Percentiles rank a stretch among this genome's conserved stretches.
These are phyloP conservation scores for Colletotrichum sp. DNA, from an alignment of 2,329 filamentous ascomycete species.

Conservation along the genomic window DNA sequence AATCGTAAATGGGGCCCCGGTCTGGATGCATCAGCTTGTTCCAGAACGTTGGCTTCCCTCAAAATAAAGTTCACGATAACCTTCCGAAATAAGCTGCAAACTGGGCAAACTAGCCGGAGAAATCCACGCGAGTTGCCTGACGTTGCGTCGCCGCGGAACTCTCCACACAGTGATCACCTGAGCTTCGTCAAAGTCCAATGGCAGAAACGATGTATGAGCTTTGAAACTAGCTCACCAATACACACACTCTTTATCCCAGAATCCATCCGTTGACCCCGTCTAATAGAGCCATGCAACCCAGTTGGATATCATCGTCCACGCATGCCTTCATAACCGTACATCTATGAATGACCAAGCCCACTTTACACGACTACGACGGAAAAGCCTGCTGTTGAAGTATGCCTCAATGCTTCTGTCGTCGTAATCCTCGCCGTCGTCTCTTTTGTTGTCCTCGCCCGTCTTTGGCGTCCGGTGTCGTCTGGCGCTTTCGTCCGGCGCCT, in stretches of 20 bases:
- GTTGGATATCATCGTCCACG: constrained; percentile 5
- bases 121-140: not conserved
- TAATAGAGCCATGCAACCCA: not conserved
- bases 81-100: not conserved
- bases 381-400: not conserved
- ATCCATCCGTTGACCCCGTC: not conserved
- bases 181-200: not conserved
- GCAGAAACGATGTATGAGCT: not conserved
- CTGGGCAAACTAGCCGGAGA: not conserved
- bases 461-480: not conserved
- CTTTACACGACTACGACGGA: not conserved
- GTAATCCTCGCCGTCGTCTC: not conserved
- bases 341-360: not conserved
- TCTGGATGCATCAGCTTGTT: not conserved
- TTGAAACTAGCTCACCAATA: not conserved
- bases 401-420: not conserved
- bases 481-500: no score
- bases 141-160: not conserved
- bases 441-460: not conserved
- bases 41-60: not conserved
- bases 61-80: not conserved
- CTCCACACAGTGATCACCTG: not conserved
- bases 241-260: not conserved
- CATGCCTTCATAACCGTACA: not conserved
- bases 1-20: not conserved